phyloP scores from a whole-genome alignment of 441 rosid species.

The Populus hybrid region DNA sequence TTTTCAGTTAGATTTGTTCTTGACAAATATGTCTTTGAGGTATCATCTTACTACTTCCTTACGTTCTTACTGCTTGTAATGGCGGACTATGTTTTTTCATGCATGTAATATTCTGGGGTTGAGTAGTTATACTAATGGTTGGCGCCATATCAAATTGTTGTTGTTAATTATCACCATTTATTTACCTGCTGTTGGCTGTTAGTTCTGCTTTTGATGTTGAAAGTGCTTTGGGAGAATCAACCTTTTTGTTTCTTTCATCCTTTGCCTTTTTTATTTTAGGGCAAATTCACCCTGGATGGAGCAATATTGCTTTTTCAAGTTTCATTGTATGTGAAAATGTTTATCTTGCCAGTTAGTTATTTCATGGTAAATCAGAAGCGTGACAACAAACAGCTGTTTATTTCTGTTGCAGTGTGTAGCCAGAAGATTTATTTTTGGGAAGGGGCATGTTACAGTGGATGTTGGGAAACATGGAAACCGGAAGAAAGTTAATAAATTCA shows the following conservation, averaged over 20 bases:
- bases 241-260: background rate
- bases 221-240: too few species aligned
- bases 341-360: background rate
- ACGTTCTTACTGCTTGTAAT: background rate
- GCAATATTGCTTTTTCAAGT: background rate
- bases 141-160: background rate
- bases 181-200: background rate
- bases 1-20: constrained; percentile 63
- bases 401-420: constrained; percentile 52
- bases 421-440: constrained; percentile 52
- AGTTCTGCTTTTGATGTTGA: too few species aligned
- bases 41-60: constrained; percentile 12
- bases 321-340: background rate
- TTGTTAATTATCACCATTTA: background rate
- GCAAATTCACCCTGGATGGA: background rate
- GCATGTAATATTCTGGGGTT: too few species aligned
- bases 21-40: constrained; percentile 79
- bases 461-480: constrained; percentile 25
- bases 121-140: too few species aligned
- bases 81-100: background rate
- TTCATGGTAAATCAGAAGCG: background rate
- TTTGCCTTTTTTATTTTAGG: background rate
- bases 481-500: constrained; percentile 62
- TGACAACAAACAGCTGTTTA: constrained; percentile 11
- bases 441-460: constrained; percentile 17